Evolutionary conservation across 768 basidiomycete species (phyloP), one percentile per base, ranked within the genome.

Genomic region (Exidia glandulosa): DNA sequence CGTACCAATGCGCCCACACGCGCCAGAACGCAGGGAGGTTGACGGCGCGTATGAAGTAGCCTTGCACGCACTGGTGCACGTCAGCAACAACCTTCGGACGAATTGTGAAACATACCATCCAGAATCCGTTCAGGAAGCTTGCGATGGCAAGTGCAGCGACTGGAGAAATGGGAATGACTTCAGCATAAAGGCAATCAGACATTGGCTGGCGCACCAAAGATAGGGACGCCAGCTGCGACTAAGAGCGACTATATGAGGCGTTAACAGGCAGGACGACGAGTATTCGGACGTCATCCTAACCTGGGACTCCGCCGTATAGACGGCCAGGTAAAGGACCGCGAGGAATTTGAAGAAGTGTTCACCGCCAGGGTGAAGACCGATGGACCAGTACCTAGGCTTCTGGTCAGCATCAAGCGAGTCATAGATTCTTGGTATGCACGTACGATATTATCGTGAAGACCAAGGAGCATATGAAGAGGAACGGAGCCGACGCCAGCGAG

Each of bases 11-110:
- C 66, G 79, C 78, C 34, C 76, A 79, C 63, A 75, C 81, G 65
- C 73, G 81, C 82, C 82, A 83, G 67, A 83, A 84, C 0, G 78
- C 71, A 0, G 83, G 83, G 2, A 84, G 74, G 9, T 77, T 77
- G 6, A 76, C 69, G 0, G 81, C 76, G 64, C 76, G 75, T 70
- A 83, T 80, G 70, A 80, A 81, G 61, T 63, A 64, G 14, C 67
- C 60, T n/a, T 60, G 41, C 29, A 63, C 63, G 57, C 59, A 60
- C 63, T 62, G 57, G 6, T 16, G 25, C 61, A 3, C 41, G n/a
- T 48, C 47, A 45, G 47, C 37, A 33, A 41, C 34, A 64, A 60
- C 47, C 54, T 62, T 2, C 57, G 72, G 72, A 58, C 56, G 74
- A 76, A 77, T 76, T 60, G 78, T 77, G 13, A 76, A 75, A 31